Base-by-base conservation (phyloP, 768 basidiomycete species). In the Guyanaporus albipodus region DNA sequence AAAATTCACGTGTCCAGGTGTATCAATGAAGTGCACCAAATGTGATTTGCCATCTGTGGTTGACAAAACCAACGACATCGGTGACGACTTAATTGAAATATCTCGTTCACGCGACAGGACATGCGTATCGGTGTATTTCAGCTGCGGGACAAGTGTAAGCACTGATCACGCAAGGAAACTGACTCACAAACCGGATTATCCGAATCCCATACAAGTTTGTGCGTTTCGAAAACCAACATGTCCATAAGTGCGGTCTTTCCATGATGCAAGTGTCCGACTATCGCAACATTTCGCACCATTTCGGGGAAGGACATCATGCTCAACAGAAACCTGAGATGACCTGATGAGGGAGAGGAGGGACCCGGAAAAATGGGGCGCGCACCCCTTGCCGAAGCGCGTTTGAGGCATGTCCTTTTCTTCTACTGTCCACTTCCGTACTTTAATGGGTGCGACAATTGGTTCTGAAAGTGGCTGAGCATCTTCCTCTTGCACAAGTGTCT, bases 371-470 rank as follows among this genome's bases (percentile, higher is more conserved):
- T 3, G 19, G 26, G 39, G 42, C 34, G 63, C 87, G 58, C 64
- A 96, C 91, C 88, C 85, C 71, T 94, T 93, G 72, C 98, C 94
- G 67, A 88, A 99, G n/a, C 96, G 82, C 49, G 94, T 98, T 65
- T 91, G 84, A 21, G 94, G 95, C 77, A 96, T 85, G 54, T 85
- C 87, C 68, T 95, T 95, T 71, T 96, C 92, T 61, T 95, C 91
- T 7, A 97, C 83, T 1, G 83, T 80, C 87, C 95, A 99, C 76
- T 85, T 92, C 50, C 93, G 79, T 40, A 92, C 84, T 72, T 97
- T 96, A 48, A 98, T 78, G 28, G 96, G 96, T 10, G 91, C 92
- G 54, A 99, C 76, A 50, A 99, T 94, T 17, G 96, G 96, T 60
- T 98, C 91, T 3, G 91, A 78, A 17, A 99, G 77, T 12, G 92